Conservation (phyloP, 225 moss, liverwort and hornwort genomes). For the Sphagnum tenellum region DNA sequence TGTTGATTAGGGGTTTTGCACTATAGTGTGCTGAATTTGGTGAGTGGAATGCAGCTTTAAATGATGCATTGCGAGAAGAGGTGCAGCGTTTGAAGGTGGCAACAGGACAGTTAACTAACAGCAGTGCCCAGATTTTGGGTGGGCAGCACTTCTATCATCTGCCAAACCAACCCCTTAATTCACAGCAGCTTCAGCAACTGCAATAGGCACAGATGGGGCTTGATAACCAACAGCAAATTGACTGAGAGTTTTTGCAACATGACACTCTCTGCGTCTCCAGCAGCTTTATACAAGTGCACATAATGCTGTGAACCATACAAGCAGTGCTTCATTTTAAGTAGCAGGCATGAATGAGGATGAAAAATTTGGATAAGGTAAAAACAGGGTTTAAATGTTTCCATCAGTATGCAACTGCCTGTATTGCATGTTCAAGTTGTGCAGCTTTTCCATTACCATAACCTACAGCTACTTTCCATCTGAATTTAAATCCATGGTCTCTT, state of each 20-base stretch:
- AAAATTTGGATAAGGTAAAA: no score
- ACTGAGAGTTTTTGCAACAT: conserved; percentile 61
- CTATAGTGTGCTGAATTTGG: no score
- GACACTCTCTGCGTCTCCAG: conserved; percentile 47
- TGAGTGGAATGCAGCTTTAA: conserved; percentile 37
- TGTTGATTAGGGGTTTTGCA: background rate
- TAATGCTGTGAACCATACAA: conserved; percentile 35
- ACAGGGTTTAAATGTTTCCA: no score
- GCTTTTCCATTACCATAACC: no score
- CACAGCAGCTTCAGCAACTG: conserved; percentile 25
- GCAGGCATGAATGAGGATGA: no score
- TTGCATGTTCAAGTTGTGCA: no score
- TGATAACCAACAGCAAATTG: conserved; percentile 27
- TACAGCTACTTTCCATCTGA: no score
- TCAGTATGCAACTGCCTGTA: no score
- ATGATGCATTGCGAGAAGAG: conserved; percentile 77
- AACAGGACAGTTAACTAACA: conserved; percentile 30
- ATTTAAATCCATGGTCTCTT: no score
- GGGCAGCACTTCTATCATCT: conserved; percentile 61
- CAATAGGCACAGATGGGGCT: conserved; percentile 56
- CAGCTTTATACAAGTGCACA: conserved; percentile 40
- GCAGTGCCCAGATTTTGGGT: conserved; percentile 28
- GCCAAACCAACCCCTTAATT: conserved; percentile 41
- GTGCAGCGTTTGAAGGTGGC: conserved; percentile 59
- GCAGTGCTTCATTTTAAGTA: conserved; percentile 35